Evolutionary conservation across 306 rosid genomes (phyloP).

Genomic region (Sphenostylis stenocarpa): DNA sequence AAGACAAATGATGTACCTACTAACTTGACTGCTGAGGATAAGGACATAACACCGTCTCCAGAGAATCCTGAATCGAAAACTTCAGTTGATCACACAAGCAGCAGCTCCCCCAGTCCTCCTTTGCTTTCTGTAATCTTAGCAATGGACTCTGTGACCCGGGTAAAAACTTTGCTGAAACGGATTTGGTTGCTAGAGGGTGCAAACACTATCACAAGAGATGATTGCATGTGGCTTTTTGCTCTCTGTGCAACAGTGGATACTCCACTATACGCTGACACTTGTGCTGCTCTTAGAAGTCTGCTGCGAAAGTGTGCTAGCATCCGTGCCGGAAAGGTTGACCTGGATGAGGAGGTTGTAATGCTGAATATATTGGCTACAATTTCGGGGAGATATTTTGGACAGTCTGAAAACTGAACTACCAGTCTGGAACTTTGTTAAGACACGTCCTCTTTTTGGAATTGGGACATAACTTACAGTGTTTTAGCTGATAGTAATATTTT

Average conservation of each 20-base stretch:
- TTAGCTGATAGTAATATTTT: too few species aligned
- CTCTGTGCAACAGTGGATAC: constrained; percentile 73
- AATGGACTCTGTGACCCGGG: constrained; percentile 63
- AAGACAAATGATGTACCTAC: constrained; percentile 28
- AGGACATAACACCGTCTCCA: not conserved
- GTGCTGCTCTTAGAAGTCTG: constrained; percentile 72
- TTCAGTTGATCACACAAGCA: constrained; percentile 37
- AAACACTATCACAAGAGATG: constrained; percentile 47
- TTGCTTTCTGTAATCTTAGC: constrained; percentile 49
- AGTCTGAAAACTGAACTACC: constrained; percentile 43
- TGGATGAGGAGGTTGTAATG: constrained; percentile 74
- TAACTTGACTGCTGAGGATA: constrained; percentile 17
- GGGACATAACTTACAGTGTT: not conserved
- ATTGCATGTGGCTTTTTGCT: constrained; percentile 80
- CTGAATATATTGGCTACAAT: constrained; percentile 71
- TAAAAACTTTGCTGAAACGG: constrained; percentile 59
- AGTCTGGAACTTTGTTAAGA: not conserved
- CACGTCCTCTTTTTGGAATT: not conserved
- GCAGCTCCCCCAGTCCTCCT: constrained; percentile 39
- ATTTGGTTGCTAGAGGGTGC: constrained; percentile 45
- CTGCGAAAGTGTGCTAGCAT: constrained; percentile 78
- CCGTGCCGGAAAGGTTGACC: constrained; percentile 60
- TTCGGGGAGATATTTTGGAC: constrained; percentile 82
- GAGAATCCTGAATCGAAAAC: constrained; percentile 31
- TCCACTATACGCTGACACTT: constrained; percentile 71